Evolutionary conservation across 2,329 filamentous ascomycete genomes (phyloP), one percentile per base, ranked within the genome.

Genomic region (Ceratocystis lukuohia): DNA sequence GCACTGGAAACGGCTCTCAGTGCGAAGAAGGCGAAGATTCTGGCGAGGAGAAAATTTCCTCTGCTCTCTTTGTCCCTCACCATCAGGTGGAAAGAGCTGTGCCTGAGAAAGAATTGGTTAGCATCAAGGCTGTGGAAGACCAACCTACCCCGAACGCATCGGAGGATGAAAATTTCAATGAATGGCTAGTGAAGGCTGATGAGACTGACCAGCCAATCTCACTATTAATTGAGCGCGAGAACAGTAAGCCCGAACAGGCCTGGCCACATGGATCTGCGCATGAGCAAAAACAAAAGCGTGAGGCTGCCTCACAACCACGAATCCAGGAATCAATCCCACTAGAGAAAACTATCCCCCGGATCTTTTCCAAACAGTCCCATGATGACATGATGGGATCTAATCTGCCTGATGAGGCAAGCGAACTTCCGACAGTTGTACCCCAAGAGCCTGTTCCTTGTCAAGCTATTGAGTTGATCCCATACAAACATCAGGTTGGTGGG

Each of bases 401-500:
- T 20, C 7, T 64, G 25, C 41, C n/a, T 6, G 61, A 64, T 12
- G 65, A 64, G n/a, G 37, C 65, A 41, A 64, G 48, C 10, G 56
- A 59, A 4, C 56, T 8, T 37, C 17, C 44, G 1, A 20, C 25
- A 20, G 17, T 45, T 20, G 63, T 76, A n/a, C 17, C 63, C 28
- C 48, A 75, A 45, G 62, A 67, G 46, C 66, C 66, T 7, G 59
- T 50, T 22, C 91, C 92, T 2, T 80, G 96, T 33, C 90, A 93
- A 69, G 93, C 93, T 37, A 96, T 99, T 70, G 92, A 97, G 75
- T 80, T 99, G 68, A 96, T 96, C 72, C 94, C 94, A 1, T 99
- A 96, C 76, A 90, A 91, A 70, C 94, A 99, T 76, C 94, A 99
- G 76, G 94, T 99, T 66, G 94, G 94, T 67, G 94, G 94, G 0